Conservation (phyloP, 768 basidiomycete species). For the Podaxis mareebaensis region DNA sequence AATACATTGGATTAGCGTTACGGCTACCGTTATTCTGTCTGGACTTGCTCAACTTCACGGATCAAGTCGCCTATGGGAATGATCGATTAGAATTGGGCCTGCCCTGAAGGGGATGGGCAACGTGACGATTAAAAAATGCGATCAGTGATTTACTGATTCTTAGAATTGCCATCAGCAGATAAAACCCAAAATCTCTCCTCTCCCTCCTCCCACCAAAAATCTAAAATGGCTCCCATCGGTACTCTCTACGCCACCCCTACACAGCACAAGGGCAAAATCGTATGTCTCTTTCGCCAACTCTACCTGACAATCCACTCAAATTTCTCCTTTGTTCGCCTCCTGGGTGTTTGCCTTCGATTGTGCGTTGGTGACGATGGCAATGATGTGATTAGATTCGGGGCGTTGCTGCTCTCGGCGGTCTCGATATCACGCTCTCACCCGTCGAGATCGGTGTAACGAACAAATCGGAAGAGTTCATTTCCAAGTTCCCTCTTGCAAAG, state of each 20-base stretch:
- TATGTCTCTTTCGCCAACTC: slow-evolving; percentile 8
- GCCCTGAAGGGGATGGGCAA: slow-evolving; percentile 6
- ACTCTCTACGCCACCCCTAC: slow-evolving; percentile 17
- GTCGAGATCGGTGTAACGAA: slow-evolving; percentile 69
- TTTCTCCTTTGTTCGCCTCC: background rate
- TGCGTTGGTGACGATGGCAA: background rate
- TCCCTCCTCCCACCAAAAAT: slow-evolving; percentile 6
- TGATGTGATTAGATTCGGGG: slow-evolving; percentile 44
- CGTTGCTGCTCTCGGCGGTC: slow-evolving; percentile 58
- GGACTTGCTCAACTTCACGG: background rate
- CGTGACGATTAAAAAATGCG: slow-evolving; percentile 8
- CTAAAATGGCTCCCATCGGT: slow-evolving; percentile 20
- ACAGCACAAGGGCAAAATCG: slow-evolving; percentile 22
- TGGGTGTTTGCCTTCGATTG: background rate
- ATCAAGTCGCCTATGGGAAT: background rate
- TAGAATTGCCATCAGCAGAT: slow-evolving; percentile 4
- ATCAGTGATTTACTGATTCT: slow-evolving; percentile 8
- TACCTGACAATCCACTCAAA: background rate
- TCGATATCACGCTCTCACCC: slow-evolving; percentile 55
- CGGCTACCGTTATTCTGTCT: too few relatives aligned
- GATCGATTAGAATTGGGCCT: background rate
- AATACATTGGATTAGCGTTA: too few relatives aligned
- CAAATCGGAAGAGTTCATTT: slow-evolving; percentile 65
- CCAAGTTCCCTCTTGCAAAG: slow-evolving; percentile 81
- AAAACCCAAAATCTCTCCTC: slow-evolving; percentile 1